phyloP scores from a whole-genome alignment of 2,329 filamentous ascomycete genomes.

The Fusarium globosum region DNA sequence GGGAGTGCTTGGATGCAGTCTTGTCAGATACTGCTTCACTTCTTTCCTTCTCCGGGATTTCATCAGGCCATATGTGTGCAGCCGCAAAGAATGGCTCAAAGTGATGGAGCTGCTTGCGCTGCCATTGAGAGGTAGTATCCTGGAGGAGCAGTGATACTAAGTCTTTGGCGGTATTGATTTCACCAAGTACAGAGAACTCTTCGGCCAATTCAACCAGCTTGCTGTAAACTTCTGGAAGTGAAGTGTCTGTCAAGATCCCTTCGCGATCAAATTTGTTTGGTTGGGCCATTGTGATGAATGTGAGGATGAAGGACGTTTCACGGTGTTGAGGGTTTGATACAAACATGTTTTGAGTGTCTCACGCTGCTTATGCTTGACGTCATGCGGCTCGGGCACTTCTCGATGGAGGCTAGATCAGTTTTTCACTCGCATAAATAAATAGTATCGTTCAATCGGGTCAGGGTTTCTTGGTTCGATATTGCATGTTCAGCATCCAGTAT shows the following conservation, averaged over 20 bases:
- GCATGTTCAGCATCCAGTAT: background rate
- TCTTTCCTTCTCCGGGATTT: constrained; percentile 13
- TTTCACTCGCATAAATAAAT: background rate
- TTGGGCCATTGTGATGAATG: background rate
- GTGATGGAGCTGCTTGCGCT: background rate
- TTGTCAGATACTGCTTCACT: background rate
- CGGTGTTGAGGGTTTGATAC: background rate
- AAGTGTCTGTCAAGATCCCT: constrained; percentile 3
- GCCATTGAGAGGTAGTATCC: constrained; percentile 33
- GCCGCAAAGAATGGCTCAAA: constrained; percentile 34
- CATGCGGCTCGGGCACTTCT: background rate
- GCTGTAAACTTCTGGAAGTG: constrained; percentile 16
- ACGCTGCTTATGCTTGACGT: constrained; percentile 8
- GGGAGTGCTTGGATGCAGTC: background rate
- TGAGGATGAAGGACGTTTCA: background rate
- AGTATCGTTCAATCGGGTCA: background rate
- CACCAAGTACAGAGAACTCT: constrained; percentile 36
- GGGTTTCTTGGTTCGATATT: background rate
- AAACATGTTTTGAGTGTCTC: background rate
- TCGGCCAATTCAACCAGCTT: constrained; percentile 20
- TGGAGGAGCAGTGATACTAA: constrained; percentile 34
- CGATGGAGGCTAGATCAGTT: background rate
- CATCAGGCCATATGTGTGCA: constrained; percentile 25
- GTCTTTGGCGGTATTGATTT: constrained; percentile 15
- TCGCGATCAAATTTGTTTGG: constrained; percentile 21